These are phyloP conservation scores for Suillus ampliporus DNA, from an alignment of 768 basidiomycete genomes.

Conservation along the genomic window DNA sequence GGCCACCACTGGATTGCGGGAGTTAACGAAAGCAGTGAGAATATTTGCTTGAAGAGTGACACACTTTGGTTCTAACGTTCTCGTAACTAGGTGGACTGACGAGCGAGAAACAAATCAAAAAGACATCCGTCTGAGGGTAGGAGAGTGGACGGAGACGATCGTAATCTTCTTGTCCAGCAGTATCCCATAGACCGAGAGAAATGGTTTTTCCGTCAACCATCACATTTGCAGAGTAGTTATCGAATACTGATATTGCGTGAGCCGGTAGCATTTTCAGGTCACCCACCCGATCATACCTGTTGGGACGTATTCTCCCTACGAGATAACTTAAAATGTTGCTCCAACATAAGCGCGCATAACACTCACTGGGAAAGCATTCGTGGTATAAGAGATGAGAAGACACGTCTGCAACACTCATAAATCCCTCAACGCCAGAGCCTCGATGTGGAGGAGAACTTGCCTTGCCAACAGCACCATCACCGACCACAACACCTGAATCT, in stretches of 20 bases:
- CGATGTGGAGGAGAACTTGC: constrained; percentile 47
- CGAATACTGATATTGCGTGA: constrained; percentile 71
- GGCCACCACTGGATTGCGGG: constrained; percentile 78
- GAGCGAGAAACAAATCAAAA: constrained; percentile 98
- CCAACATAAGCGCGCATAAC: constrained; percentile 13
- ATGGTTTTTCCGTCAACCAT: constrained; percentile 99
- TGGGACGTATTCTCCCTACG: constrained; percentile 94
- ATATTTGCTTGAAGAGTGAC: constrained; percentile 28
- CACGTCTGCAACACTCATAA: constrained; percentile 73
- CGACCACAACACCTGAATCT: constrained; percentile 89
- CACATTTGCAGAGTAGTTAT: constrained; percentile 98
- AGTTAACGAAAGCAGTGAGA: constrained; percentile 16
- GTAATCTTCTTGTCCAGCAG: constrained; percentile 99
- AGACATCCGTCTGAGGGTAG: constrained; percentile 99
- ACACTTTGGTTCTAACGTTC: constrained; percentile 96
- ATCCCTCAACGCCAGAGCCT: constrained; percentile 8
- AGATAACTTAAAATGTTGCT: constrained; percentile 19
- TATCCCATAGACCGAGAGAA: constrained; percentile 98
- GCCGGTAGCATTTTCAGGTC: constrained; percentile 14
- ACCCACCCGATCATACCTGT: constrained; percentile 61
- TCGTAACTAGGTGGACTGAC: constrained; percentile 98
- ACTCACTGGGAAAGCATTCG: constrained; percentile 94
- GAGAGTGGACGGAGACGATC: constrained; percentile 96
- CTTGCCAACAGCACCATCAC: constrained; percentile 99
- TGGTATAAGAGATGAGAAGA: constrained; percentile 98